Conservation (phyloP, 1,284 basidiomycete species). For the Sanghuangporus sanghuang region DNA sequence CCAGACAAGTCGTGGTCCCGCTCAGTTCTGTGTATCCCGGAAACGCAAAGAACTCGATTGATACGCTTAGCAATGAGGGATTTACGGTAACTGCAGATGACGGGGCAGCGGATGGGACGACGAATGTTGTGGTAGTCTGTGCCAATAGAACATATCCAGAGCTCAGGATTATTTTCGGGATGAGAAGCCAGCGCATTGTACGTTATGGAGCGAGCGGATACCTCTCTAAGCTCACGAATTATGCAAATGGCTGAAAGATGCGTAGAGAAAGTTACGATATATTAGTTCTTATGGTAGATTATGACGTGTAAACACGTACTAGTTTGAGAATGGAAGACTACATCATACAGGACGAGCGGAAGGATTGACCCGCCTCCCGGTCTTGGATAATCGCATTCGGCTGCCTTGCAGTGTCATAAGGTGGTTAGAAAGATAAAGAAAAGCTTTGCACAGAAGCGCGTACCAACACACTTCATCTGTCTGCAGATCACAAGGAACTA, state of each 20-base stretch:
- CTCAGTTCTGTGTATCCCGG: constrained; percentile 34
- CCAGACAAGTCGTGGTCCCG: constrained; percentile 33
- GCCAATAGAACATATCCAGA: background rate
- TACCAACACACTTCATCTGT: background rate
- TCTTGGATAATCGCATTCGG: background rate
- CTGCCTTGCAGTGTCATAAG: background rate
- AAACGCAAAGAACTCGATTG: constrained; percentile 40
- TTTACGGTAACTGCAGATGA: constrained; percentile 29
- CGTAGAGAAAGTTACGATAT: no score
- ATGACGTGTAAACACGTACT: background rate
- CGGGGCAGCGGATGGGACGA: constrained; percentile 29
- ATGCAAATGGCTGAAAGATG: no score
- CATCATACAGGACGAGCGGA: background rate
- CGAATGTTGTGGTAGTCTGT: constrained; percentile 17
- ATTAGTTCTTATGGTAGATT: background rate
- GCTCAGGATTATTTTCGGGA: background rate
- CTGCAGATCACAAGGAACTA: background rate
- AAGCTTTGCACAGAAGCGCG: background rate
- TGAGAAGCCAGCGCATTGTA: background rate
- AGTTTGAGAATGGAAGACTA: no score
- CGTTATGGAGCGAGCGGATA: background rate
- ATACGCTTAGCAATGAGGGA: constrained; percentile 32
- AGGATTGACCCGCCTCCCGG: background rate
- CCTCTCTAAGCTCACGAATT: background rate
- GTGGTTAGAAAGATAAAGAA: background rate